These are phyloP conservation scores for Hydnomerulius pinastri DNA, from an alignment of 768 basidiomycete genomes.

Conservation along the genomic window DNA sequence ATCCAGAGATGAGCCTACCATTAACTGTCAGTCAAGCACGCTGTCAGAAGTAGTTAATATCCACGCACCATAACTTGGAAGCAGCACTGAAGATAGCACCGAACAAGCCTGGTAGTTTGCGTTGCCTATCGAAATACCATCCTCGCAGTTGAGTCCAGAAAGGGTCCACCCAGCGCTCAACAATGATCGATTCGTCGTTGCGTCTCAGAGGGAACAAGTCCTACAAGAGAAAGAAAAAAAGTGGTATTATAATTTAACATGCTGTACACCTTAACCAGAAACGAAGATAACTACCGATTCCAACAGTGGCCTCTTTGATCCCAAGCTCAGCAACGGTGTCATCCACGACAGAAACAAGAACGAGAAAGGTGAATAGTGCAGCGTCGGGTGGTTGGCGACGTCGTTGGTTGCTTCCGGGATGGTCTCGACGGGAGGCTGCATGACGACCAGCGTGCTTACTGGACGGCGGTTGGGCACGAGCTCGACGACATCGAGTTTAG, in stretches of 20 bases:
- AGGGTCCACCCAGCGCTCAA: slow-evolving; percentile 25
- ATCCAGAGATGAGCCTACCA: slow-evolving; percentile 24
- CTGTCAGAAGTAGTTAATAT: not conserved
- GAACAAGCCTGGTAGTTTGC: slow-evolving; percentile 19
- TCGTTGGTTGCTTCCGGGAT: slow-evolving; percentile 11
- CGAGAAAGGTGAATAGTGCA: slow-evolving; percentile 8
- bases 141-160: slow-evolving; percentile 25
- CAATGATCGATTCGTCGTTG: slow-evolving; percentile 23
- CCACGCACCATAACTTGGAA: slow-evolving; percentile 14
- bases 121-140: slow-evolving; percentile 18
- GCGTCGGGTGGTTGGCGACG: slow-evolving; percentile 18
- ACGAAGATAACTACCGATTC: slow-evolving; percentile 30
- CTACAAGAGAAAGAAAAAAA: slow-evolving; percentile 9
- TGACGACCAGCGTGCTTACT: slow-evolving; percentile 20
- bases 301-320: slow-evolving; percentile 26
- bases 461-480: not conserved
- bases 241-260: not conserved
- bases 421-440: slow-evolving; percentile 24
- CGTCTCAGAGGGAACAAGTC: slow-evolving; percentile 28
- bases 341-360: slow-evolving; percentile 22
- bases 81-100: slow-evolving; percentile 17
- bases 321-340: slow-evolving; percentile 10
- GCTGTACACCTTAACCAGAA: too few species aligned
- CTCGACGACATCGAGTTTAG: not conserved
- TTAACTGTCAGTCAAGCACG: not conserved